phyloP scores from a whole-genome alignment of 139 green algal species.

The Picochlorum sp. region DNA sequence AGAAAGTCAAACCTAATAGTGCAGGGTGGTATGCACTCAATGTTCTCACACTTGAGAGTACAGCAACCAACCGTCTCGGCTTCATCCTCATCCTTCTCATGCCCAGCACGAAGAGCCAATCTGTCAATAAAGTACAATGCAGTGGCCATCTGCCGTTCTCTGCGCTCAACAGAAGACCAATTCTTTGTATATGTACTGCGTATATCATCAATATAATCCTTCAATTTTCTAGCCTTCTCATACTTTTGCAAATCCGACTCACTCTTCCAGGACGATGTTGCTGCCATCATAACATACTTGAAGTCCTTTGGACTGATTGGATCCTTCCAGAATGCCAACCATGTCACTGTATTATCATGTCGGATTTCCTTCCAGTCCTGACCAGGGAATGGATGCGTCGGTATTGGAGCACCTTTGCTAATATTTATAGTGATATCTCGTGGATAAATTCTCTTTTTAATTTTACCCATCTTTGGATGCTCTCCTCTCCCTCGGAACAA shows the following conservation, averaged over 20 bases:
- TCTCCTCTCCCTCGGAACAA: slow-evolving; percentile 96
- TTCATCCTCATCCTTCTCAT: slow-evolving; percentile 98
- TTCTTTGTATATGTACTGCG: slow-evolving; percentile 29
- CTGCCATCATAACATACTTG: slow-evolving; percentile 95
- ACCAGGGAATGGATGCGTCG: slow-evolving; percentile 77
- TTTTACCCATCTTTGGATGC: slow-evolving; percentile 96
- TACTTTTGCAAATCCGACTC: slow-evolving; percentile 93
- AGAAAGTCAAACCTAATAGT: slow-evolving; percentile 97
- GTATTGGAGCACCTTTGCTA: slow-evolving; percentile 59
- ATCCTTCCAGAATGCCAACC: slow-evolving; percentile 97
- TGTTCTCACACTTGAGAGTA: slow-evolving; percentile 90
- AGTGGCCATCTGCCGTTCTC: slow-evolving; percentile 79
- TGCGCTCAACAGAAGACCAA: slow-evolving; percentile 44
- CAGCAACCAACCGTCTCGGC: slow-evolving; percentile 98
- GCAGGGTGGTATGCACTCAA: slow-evolving; percentile 56
- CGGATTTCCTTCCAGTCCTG: slow-evolving; percentile 48
- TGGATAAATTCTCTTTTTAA: slow-evolving; percentile 93
- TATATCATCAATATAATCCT: slow-evolving; percentile 44
- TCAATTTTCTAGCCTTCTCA: slow-evolving; percentile 92
- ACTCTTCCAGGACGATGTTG: slow-evolving; percentile 84
- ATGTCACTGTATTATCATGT: slow-evolving; percentile 93
- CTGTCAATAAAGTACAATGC: slow-evolving; percentile 98
- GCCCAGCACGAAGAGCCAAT: slow-evolving; percentile 93
- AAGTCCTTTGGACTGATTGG: slow-evolving; percentile 77
- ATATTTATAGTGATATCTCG: slow-evolving; percentile 98